Evolutionary conservation across 495 filamentous ascomycete species (phyloP), one percentile per base, ranked within the genome.

Genomic region (Annulohypoxylon nitens): DNA sequence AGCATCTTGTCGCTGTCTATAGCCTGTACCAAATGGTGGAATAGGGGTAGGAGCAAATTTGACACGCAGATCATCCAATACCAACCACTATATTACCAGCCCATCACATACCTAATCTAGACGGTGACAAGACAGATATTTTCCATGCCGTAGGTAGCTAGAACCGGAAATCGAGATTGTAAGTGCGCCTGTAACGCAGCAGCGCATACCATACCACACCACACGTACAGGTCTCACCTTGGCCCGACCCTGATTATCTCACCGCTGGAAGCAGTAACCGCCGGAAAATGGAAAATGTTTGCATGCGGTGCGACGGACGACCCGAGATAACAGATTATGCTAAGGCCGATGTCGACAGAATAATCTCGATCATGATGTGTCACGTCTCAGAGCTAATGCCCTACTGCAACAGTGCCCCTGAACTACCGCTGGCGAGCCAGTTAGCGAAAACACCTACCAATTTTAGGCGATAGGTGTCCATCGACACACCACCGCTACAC

Each of bases 401-500:
- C 53, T 55, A 55, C 8, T 33, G 26, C 6, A 33, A 55, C 26
- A 12, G 39, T 48, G 62, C 64, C 63, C 69, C 64, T 63, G 58
- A 67, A 51, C 64, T 54, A 45, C 55, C 45, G 16, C 55, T 26
- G 50, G 41, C 51, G 7, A 61, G n/a, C 34, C 25, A 60, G 33
- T 43, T 63, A 34, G 30, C 47, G 14, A 60, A 18, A 26, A 43
- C 34, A 73, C 60, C 65, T 68, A 69, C 59, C 61, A 16, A 50
- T 53, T 63, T 58, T n/a, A 37, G 34, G 30, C 53, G 63, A 61
- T 54, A 57, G 50, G 50, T 26, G 64, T 67, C 63, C 39, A 64
- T 20, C 43, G n/a, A 25, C 20, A 41, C 53, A 72, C 59, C 51
- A 43, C 25, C 43, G n/a, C 16, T 39, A 50, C 53, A 72, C 59